phyloP scores from a whole-genome alignment of 1,284 basidiomycete genomes.

The Pseudozyma sp. region DNA sequence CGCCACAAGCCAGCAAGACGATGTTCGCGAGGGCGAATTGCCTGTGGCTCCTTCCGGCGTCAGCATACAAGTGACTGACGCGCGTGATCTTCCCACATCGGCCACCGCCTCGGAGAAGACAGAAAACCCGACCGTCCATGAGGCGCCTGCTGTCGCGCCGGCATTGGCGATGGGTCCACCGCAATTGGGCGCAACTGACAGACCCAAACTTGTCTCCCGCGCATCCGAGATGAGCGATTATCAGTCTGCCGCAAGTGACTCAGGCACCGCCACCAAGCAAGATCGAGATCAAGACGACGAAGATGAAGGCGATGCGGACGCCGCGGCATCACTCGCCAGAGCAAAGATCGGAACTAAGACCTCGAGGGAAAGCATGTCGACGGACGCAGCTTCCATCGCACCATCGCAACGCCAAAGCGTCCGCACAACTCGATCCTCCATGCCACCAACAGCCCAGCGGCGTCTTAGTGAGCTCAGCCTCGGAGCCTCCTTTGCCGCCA shows the following conservation, averaged over 20 bases:
- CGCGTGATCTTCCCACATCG: not conserved
- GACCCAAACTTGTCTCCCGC: slow-evolving; percentile 29
- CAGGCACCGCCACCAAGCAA: slow-evolving; percentile 27
- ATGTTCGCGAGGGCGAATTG: not conserved
- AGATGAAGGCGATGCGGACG: slow-evolving; percentile 13
- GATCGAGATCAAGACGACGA: slow-evolving; percentile 12
- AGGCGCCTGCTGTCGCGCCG: not conserved
- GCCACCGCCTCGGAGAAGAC: too few relatives aligned
- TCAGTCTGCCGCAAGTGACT: slow-evolving; percentile 40
- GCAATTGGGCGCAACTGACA: slow-evolving; percentile 3
- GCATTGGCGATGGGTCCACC: slow-evolving; percentile 9
- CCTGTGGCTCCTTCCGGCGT: slow-evolving; percentile 22
- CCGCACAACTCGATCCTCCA: slow-evolving; percentile 29
- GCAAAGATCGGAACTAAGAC: slow-evolving; percentile 9
- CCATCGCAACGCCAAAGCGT: slow-evolving; percentile 28
- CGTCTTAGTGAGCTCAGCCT: slow-evolving; percentile 58
- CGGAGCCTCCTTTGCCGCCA: slow-evolving; percentile 57
- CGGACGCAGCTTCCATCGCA: slow-evolving; percentile 25
- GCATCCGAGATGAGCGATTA: slow-evolving; percentile 39
- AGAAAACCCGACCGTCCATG: too few relatives aligned
- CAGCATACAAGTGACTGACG: slow-evolving; percentile 26
- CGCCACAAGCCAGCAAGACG: slow-evolving; percentile 16
- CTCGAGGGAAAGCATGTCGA: slow-evolving; percentile 1
- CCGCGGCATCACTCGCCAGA: slow-evolving; percentile 11
- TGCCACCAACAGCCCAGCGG: slow-evolving; percentile 43